These are phyloP conservation scores for Vitis hybrid DNA, from an alignment of 177 flowering plant genomes.

Conservation along the genomic window DNA sequence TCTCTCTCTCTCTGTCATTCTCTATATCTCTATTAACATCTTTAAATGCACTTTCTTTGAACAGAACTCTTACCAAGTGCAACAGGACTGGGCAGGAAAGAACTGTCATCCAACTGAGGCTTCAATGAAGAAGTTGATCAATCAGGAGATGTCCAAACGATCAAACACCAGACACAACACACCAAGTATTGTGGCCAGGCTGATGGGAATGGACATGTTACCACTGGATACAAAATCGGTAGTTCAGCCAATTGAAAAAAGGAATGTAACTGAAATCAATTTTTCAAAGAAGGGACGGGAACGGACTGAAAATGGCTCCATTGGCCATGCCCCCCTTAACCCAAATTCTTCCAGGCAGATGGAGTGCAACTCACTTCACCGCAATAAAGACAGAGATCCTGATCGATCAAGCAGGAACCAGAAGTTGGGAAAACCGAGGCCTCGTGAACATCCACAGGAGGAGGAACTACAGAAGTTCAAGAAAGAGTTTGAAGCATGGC, in stretches of 20 bases:
- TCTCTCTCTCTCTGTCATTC: not conserved
- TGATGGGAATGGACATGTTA: conserved; percentile 86
- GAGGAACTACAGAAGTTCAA: conserved; percentile 93
- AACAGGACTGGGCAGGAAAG: conserved; percentile 36
- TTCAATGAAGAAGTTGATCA: conserved; percentile 76
- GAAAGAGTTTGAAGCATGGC: conserved; percentile 97
- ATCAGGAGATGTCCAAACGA: conserved; percentile 60
- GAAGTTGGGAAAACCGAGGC: conserved; percentile 41
- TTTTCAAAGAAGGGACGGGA: conserved; percentile 33
- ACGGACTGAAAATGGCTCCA: conserved; percentile 25
- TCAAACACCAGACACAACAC: conserved; percentile 43
- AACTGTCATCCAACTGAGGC: conserved; percentile 43
- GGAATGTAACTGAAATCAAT: conserved; percentile 26
- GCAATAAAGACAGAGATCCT: conserved; percentile 19
- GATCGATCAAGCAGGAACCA: conserved; percentile 22
- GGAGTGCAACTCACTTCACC: conserved; percentile 21
- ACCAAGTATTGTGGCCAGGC: conserved; percentile 85
- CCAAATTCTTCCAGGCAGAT: conserved; percentile 34
- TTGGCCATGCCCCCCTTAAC: conserved; percentile 28
- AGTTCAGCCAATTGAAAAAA: conserved; percentile 33
- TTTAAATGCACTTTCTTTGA: conserved; percentile 13
- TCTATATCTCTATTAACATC: not conserved
- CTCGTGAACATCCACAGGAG: conserved; percentile 94
- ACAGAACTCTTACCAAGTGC: conserved; percentile 53
- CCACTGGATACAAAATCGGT: conserved; percentile 53